Evolutionary conservation across 2,329 filamentous ascomycete species (phyloP).

Genomic region (Curvularia sp.): DNA sequence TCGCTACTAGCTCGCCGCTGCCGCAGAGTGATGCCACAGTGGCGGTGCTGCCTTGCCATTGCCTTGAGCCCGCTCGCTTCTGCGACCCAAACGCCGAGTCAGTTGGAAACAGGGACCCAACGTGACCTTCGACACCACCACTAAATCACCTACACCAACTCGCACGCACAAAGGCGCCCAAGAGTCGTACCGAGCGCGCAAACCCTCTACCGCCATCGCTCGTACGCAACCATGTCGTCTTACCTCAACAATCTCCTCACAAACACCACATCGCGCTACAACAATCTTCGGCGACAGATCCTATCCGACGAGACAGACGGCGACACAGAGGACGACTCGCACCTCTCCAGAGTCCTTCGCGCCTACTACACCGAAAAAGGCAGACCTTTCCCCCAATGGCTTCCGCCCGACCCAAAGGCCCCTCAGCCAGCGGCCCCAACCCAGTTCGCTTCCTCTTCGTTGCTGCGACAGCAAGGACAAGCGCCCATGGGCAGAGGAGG

Average conservation of each 20-base stretch:
- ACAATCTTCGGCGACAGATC: conserved; percentile 67
- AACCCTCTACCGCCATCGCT: background rate
- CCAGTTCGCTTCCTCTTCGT: conserved; percentile 62
- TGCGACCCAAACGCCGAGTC: conserved; percentile 20
- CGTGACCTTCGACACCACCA: conserved; percentile 11
- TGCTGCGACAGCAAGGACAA: conserved; percentile 43
- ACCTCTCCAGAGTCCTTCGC: conserved; percentile 91
- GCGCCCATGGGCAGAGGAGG: conserved; percentile 40
- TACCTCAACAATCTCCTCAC: conserved; percentile 79
- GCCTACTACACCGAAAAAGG: conserved; percentile 92
- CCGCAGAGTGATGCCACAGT: background rate
- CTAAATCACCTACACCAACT: conserved; percentile 10
- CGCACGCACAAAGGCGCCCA: conserved; percentile 6
- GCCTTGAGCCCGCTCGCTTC: conserved; percentile 15
- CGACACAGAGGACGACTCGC: conserved; percentile 81
- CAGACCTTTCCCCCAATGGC: conserved; percentile 80
- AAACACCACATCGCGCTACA: conserved; percentile 64
- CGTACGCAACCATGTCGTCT: conserved; percentile 59
- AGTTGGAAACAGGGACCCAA: conserved; percentile 23
- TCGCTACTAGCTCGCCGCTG: background rate
- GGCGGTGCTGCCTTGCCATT: conserved; percentile 6
- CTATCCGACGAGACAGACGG: conserved; percentile 66
- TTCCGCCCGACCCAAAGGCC: conserved; percentile 86
- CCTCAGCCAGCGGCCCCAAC: conserved; percentile 54
- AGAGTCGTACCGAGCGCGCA: background rate